These are phyloP conservation scores for Diaporthe destruens DNA, from an alignment of 2,329 filamentous ascomycete genomes.

Conservation along the genomic window DNA sequence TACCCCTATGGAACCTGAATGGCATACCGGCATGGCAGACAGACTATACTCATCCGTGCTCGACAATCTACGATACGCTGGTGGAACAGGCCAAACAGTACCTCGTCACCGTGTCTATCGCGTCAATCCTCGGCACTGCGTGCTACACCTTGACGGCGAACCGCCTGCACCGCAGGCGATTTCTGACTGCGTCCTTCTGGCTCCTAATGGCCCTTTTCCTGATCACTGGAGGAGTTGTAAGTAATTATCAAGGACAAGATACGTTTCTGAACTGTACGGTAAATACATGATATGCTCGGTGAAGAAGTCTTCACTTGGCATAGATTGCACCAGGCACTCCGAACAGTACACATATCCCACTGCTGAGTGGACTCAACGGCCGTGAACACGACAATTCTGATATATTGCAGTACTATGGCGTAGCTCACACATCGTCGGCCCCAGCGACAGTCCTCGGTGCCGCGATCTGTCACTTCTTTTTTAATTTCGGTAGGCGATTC, in stretches of 20 bases:
- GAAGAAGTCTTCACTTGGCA: neutral
- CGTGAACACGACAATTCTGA: neutral
- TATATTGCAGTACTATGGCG: constrained; percentile 56
- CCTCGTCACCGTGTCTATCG: constrained; percentile 63
- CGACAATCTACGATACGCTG: constrained; percentile 65
- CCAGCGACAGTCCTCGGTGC: constrained; percentile 64
- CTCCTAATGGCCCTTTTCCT: constrained; percentile 61
- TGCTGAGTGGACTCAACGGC: neutral
- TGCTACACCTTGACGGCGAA: constrained; percentile 64
- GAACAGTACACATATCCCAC: neutral
- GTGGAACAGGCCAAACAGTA: constrained; percentile 67
- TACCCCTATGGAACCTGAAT: constrained; percentile 55
- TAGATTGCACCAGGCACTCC: neutral
- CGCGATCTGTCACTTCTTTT: constrained; percentile 66
- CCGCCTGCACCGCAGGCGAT: constrained; percentile 60
- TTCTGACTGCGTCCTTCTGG: constrained; percentile 64
- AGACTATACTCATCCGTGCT: constrained; percentile 61
- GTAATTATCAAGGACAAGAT: constrained; percentile 35
- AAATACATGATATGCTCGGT: neutral
- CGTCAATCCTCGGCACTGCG: constrained; percentile 63
- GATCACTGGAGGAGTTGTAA: constrained; percentile 56
- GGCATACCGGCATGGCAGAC: constrained; percentile 64
- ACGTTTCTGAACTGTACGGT: too few relatives aligned
- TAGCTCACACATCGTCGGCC: constrained; percentile 56
- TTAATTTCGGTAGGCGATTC: constrained; percentile 62